Evolutionary conservation across 192 early-diverging fungal genomes (phyloP).

Genomic region (Entrophospora sp.): DNA sequence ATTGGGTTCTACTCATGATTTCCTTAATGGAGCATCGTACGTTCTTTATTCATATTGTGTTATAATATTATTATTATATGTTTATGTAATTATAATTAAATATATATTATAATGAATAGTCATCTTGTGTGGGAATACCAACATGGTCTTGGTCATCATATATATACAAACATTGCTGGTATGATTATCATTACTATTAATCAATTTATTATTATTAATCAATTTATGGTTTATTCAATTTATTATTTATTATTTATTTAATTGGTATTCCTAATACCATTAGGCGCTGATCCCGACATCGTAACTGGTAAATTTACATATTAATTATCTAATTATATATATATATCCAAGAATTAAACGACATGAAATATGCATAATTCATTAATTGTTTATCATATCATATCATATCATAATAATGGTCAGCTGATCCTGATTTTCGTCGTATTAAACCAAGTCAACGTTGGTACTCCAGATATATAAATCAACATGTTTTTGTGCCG

Average conservation of each 20-base stretch:
- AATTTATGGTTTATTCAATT: too few species aligned
- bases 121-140: constrained; percentile 49
- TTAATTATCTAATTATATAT: too few species aligned
- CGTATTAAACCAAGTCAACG: constrained; percentile 42
- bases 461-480: constrained; percentile 40
- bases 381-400: background rate
- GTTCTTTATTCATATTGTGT: background rate
- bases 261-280: too few species aligned
- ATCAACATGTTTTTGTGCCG: constrained; percentile 44
- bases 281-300: constrained; percentile 45
- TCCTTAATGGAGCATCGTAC: constrained; percentile 46
- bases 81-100: background rate
- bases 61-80: background rate
- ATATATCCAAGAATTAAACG: too few species aligned
- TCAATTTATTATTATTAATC: background rate
- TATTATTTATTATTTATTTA: too few species aligned
- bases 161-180: constrained; percentile 49
- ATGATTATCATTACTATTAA: background rate
- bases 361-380: background rate
- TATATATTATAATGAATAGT: background rate
- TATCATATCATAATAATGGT: too few species aligned
- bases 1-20: constrained; percentile 47
- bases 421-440: constrained; percentile 40
- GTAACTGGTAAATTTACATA: constrained; percentile 19
- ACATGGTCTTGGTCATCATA: constrained; percentile 49